phyloP scores from a whole-genome alignment of 2,329 filamentous ascomycete genomes.

The Eutypella sp. region DNA sequence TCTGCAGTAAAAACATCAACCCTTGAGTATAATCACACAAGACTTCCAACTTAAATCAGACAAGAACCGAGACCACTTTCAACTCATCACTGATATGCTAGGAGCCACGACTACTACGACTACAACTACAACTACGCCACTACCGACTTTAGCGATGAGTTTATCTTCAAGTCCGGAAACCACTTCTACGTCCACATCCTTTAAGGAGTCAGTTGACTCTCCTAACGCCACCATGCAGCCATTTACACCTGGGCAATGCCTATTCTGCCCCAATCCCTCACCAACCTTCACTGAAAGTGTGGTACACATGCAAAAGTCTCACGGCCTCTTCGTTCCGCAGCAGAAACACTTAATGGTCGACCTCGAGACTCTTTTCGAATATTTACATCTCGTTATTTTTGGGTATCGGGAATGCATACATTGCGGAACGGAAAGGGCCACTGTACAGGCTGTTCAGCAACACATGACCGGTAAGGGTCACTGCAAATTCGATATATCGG shows the following conservation, averaged over 20 bases:
- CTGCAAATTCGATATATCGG: slow-evolving; percentile 19
- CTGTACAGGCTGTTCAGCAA: slow-evolving; percentile 41
- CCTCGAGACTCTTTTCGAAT: slow-evolving; percentile 40
- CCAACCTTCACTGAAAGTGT: slow-evolving; percentile 8
- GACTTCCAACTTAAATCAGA: slow-evolving; percentile 3
- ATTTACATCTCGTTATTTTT: slow-evolving; percentile 43
- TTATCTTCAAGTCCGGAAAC: slow-evolving; percentile 7
- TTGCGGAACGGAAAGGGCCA: slow-evolving; percentile 40
- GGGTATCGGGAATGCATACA: slow-evolving; percentile 46
- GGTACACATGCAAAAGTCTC: slow-evolving; percentile 45
- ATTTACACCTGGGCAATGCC: slow-evolving; percentile 19
- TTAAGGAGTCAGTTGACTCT: slow-evolving; percentile 7
- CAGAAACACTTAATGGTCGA: slow-evolving; percentile 37
- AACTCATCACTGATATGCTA: slow-evolving; percentile 9
- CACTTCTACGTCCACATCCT: slow-evolving; percentile 5
- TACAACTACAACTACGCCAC: slow-evolving; percentile 8
- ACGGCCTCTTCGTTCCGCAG: slow-evolving; percentile 41
- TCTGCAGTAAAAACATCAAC: neutral
- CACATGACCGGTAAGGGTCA: slow-evolving; percentile 28
- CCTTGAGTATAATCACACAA: slow-evolving; percentile 1
- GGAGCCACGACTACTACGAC: slow-evolving; percentile 12
- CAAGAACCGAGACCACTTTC: slow-evolving; percentile 4
- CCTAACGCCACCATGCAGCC: slow-evolving; percentile 10
- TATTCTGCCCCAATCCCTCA: slow-evolving; percentile 16
- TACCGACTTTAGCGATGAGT: slow-evolving; percentile 12